phyloP scores from a whole-genome alignment of 768 basidiomycete species.

The Rhizopogon salebrosus region DNA sequence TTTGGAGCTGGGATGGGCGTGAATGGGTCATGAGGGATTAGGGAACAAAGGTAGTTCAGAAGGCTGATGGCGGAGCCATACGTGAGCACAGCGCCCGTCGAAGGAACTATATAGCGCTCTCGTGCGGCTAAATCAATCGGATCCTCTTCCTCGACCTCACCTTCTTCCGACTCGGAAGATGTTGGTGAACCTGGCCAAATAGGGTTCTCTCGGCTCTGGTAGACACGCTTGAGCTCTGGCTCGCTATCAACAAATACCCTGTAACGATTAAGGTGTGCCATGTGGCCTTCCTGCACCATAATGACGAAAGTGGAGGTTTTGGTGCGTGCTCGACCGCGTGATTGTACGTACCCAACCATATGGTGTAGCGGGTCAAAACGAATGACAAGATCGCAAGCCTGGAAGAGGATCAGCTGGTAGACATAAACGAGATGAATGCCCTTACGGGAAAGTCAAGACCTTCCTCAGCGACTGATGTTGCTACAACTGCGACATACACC shows the following conservation, averaged over 20 bases:
- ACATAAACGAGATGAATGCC: neutral
- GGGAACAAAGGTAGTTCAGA: slow-evolving; percentile 70
- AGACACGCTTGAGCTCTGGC: slow-evolving; percentile 56
- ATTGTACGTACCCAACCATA: slow-evolving; percentile 86
- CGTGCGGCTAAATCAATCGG: slow-evolving; percentile 55
- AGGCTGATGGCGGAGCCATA: slow-evolving; percentile 71
- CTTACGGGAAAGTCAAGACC: slow-evolving; percentile 83
- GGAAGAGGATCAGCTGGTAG: slow-evolving; percentile 1
- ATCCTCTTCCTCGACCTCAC: slow-evolving; percentile 40
- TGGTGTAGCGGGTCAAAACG: slow-evolving; percentile 81
- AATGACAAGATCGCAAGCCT: slow-evolving; percentile 84
- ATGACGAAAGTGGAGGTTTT: slow-evolving; percentile 73
- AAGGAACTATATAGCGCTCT: slow-evolving; percentile 69
- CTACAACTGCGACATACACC: slow-evolving; percentile 46
- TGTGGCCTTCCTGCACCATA: slow-evolving; percentile 66
- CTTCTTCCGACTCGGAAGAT: slow-evolving; percentile 23
- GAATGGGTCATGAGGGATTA: slow-evolving; percentile 69
- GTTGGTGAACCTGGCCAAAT: slow-evolving; percentile 22
- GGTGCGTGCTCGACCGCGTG: slow-evolving; percentile 79
- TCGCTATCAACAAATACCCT: slow-evolving; percentile 54
- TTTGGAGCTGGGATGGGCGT: slow-evolving; percentile 56
- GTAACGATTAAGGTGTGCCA: slow-evolving; percentile 53
- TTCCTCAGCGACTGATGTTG: slow-evolving; percentile 88
- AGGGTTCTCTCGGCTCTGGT: slow-evolving; percentile 45
- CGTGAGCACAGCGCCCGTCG: slow-evolving; percentile 74